Evolutionary conservation across 768 basidiomycete species (phyloP).

Genomic region (Rubroboletus satanas): DNA sequence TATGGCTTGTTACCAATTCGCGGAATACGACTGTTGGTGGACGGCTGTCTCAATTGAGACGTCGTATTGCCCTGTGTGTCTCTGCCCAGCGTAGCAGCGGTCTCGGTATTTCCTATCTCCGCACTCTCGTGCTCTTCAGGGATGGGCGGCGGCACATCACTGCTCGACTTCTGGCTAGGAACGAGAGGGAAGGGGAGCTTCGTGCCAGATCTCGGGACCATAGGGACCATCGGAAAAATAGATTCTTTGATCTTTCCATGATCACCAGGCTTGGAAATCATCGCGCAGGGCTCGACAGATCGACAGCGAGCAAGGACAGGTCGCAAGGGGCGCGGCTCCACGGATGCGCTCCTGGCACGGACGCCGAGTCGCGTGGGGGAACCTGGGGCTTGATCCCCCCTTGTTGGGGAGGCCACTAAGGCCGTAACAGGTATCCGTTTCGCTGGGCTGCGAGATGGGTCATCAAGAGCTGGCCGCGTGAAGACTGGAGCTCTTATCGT

Average conservation of each 20-base stretch:
- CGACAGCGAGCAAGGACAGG: constrained; percentile 21
- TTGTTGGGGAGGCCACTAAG: constrained; percentile 27
- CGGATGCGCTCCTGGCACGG: constrained; percentile 33
- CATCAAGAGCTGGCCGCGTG: constrained; percentile 39
- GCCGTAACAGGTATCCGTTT: constrained; percentile 32
- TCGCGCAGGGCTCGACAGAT: constrained; percentile 27
- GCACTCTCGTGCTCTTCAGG: constrained; percentile 30
- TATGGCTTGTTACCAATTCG: constrained; percentile 60
- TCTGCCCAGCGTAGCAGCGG: constrained; percentile 14
- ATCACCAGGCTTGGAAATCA: constrained; percentile 4
- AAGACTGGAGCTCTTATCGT: constrained; percentile 33
- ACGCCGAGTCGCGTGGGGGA: constrained; percentile 19
- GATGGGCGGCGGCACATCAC: constrained; percentile 27
- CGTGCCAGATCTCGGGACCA: constrained; percentile 3
- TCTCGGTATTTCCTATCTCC: constrained; percentile 1
- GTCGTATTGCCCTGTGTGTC: constrained; percentile 30
- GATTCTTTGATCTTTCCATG: constrained; percentile 17
- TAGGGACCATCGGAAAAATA: constrained; percentile 17
- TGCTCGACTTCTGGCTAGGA: constrained; percentile 17
- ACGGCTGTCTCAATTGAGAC: constrained; percentile 47
- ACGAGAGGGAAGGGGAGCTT: constrained; percentile 31
- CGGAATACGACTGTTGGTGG: constrained; percentile 54
- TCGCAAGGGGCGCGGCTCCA: constrained; percentile 30
- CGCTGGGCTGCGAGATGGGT: constrained; percentile 35
- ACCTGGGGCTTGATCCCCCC: background rate